Percentiles rank a stretch among this genome's conserved stretches.
These are phyloP conservation scores for Amaranthus palmeri DNA, from an alignment of 148 eudicot genomes.

Conservation along the genomic window DNA sequence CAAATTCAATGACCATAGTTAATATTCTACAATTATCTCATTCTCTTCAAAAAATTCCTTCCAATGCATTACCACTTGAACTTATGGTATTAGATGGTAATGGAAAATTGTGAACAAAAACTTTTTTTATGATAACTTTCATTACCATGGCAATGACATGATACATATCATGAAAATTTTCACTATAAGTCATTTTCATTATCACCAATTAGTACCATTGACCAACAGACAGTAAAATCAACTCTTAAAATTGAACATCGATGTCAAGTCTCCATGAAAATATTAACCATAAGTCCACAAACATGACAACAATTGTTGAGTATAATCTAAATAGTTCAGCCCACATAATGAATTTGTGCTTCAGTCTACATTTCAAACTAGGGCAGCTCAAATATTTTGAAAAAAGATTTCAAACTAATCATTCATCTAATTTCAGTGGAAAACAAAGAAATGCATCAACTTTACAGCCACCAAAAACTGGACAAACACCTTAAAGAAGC, in stretches of 20 bases:
- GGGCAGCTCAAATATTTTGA: neutral
- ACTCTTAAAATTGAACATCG: neutral
- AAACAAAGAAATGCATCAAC: neutral
- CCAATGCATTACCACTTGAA: too few species aligned
- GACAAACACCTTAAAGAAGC: neutral
- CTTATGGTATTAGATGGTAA: too few species aligned
- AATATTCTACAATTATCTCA: neutral
- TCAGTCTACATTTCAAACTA: neutral
- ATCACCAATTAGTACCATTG: too few species aligned
- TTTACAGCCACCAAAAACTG: neutral
- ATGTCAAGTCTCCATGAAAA: neutral
- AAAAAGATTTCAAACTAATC: too few species aligned
- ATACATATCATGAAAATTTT: too few species aligned
- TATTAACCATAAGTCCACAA: neutral
- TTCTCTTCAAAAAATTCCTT: neutral
- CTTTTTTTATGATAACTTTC: too few species aligned
- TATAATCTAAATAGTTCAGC: neutral
- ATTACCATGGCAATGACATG: too few species aligned
- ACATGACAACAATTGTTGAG: neutral
- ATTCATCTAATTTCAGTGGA: neutral
- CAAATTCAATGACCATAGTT: neutral
- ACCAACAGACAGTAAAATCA: too few species aligned
- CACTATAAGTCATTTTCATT: too few species aligned
- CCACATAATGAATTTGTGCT: neutral
- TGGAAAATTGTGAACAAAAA: too few species aligned